A percentile compares a stretch with the other conserved stretches of the same genome.
Conservation (phyloP, 257 asterid genomes). For the Solanum raphanifolium region DNA sequence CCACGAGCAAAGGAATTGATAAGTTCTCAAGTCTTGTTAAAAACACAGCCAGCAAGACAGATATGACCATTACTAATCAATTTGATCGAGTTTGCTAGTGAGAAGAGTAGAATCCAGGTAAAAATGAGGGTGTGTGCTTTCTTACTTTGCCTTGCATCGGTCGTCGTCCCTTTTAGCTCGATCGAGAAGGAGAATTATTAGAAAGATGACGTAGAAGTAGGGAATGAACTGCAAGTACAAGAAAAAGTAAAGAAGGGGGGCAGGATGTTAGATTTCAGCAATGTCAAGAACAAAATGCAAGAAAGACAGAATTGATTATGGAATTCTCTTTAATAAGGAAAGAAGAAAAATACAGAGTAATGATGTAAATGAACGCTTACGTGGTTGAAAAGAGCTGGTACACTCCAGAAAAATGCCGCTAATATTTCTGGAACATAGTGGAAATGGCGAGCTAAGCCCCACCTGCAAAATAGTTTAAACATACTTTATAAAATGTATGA, state of each 20-base stretch:
- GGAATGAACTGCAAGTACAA: constrained; percentile 67
- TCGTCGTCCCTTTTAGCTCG: constrained; percentile 93
- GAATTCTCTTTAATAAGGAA: not conserved
- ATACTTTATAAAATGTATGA: not conserved
- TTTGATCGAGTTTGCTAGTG: not conserved
- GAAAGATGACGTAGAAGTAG: constrained; percentile 77
- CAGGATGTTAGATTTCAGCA: not conserved
- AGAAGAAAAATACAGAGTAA: not conserved
- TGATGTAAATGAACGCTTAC: constrained; percentile 25
- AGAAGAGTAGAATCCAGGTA: not conserved
- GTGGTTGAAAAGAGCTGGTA: constrained; percentile 82
- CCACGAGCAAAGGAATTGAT: not conserved
- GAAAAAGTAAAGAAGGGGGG: not conserved
- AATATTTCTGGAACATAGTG: constrained; percentile 90
- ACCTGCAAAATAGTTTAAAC: constrained; percentile 33
- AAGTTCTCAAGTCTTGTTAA: not conserved
- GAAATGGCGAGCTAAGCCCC: constrained; percentile 98
- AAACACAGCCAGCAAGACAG: not conserved
- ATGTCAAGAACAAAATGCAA: not conserved
- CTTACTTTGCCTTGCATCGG: constrained; percentile 91
- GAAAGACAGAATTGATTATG: not conserved
- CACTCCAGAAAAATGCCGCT: constrained; percentile 90
- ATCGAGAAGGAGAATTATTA: constrained; percentile 78
- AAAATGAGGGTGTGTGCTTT: not conserved
- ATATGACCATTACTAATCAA: not conserved